Evolutionary conservation across 148 eudicot genomes (phyloP).

Genomic region (Talinum fruticosum): DNA sequence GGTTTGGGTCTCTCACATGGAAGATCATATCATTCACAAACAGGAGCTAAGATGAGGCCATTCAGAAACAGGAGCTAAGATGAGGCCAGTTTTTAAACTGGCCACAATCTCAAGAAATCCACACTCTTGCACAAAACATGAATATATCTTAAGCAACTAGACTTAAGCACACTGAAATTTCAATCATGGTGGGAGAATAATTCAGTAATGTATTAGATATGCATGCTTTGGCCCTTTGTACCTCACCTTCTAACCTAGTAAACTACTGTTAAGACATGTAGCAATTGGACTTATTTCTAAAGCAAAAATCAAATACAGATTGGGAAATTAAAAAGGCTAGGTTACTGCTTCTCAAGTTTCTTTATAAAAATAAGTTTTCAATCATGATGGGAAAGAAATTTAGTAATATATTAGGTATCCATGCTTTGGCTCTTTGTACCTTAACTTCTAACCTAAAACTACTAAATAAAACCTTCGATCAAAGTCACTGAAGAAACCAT

Average conservation of each 20-base stretch:
- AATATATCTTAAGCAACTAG: too few relatives aligned
- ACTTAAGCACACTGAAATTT: too few relatives aligned
- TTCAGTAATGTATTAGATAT: neutral
- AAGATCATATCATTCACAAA: neutral
- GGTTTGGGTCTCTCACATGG: neutral
- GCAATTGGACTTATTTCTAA: too few relatives aligned
- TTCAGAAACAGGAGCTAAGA: neutral
- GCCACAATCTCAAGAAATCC: neutral
- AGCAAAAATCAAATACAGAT: too few relatives aligned
- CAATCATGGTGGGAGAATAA: neutral
- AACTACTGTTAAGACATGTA: neutral
- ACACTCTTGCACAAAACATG: too few relatives aligned
- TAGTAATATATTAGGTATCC: neutral
- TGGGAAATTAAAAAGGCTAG: neutral
- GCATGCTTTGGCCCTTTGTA: neutral
- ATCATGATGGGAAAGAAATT: neutral
- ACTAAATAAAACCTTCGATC: neutral
- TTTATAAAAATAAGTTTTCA: neutral
- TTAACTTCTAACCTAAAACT: neutral
- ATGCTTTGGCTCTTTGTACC: neutral
- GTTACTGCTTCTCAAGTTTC: neutral
- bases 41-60: neutral
- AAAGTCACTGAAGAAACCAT: neutral
- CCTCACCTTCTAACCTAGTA: neutral
- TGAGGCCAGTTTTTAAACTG: neutral